Evolutionary conservation across 768 basidiomycete genomes (phyloP).

Genomic region (Tricholoma bakamatsutake): DNA sequence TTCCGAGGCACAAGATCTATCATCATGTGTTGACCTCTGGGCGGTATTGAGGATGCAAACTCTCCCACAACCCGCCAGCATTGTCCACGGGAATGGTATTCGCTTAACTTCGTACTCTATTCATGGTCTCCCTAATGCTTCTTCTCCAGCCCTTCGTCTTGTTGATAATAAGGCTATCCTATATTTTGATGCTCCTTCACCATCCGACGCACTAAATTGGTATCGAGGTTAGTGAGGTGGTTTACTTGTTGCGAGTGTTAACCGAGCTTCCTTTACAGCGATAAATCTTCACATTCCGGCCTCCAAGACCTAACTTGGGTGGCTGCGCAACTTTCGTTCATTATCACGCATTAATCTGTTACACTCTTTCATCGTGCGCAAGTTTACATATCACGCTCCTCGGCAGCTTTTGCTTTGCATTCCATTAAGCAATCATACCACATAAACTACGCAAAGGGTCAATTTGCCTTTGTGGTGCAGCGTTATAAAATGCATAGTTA

Average conservation of each 20-base stretch:
- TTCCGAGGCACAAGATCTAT: slow-evolving; percentile 70
- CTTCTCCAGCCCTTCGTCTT: slow-evolving; percentile 61
- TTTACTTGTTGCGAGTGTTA: background rate
- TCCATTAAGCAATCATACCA: background rate
- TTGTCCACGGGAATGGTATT: slow-evolving; percentile 80
- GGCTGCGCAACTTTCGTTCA: slow-evolving; percentile 3
- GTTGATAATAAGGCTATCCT: slow-evolving; percentile 91
- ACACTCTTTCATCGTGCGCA: background rate
- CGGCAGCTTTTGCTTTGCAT: background rate
- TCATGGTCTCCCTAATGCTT: background rate
- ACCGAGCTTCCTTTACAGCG: slow-evolving; percentile 36
- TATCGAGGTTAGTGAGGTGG: slow-evolving; percentile 60
- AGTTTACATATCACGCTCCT: background rate
- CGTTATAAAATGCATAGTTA: background rate
- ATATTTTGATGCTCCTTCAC: slow-evolving; percentile 81
- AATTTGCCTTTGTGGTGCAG: background rate
- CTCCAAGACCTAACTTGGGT: slow-evolving; percentile 55
- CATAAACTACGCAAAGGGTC: background rate
- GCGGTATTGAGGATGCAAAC: slow-evolving; percentile 96
- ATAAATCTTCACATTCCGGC: slow-evolving; percentile 87
- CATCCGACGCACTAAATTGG: slow-evolving; percentile 85
- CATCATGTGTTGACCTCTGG: slow-evolving; percentile 84
- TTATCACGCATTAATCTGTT: slow-evolving; percentile 3
- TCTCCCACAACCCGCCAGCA: slow-evolving; percentile 81
- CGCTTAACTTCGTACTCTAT: background rate